phyloP scores from a whole-genome alignment of 2,329 filamentous ascomycete genomes.

The Colletotrichum karsti region DNA sequence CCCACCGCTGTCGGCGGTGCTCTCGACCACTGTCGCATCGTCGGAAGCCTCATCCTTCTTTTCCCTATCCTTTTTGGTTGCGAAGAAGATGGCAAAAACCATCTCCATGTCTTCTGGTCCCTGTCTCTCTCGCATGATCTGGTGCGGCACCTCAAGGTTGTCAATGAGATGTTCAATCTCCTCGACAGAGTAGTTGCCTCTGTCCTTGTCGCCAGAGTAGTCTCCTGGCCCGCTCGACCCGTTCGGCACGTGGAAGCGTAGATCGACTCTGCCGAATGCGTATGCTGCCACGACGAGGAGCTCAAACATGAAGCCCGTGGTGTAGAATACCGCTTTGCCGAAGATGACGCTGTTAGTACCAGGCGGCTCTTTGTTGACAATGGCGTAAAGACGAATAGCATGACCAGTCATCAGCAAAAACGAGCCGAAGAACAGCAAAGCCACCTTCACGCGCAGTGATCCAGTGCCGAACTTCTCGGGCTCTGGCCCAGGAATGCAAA shows the following conservation, averaged over 20 bases:
- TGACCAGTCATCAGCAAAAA: conserved; percentile 31
- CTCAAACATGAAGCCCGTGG: conserved; percentile 44
- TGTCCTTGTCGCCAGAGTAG: conserved; percentile 30
- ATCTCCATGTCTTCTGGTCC: conserved; percentile 15
- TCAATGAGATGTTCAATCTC: conserved; percentile 29
- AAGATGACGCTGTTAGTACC: conserved; percentile 38
- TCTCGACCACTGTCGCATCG: not conserved
- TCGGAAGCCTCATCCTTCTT: not conserved
- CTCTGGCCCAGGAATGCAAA: conserved; percentile 36
- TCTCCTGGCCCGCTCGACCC: conserved; percentile 37
- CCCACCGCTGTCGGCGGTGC: not conserved
- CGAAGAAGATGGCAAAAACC: conserved; percentile 28
- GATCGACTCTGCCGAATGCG: conserved; percentile 37
- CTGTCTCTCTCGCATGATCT: conserved; percentile 28
- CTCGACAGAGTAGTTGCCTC: conserved; percentile 15
- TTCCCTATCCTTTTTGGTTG: not conserved
- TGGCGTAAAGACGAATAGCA: conserved; percentile 33
- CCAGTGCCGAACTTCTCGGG: conserved; percentile 43
- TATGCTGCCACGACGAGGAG: conserved; percentile 36
- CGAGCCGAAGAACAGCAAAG: conserved; percentile 35
- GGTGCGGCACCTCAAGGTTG: conserved; percentile 23
- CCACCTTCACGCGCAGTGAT: conserved; percentile 36
- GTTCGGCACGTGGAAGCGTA: conserved; percentile 40
- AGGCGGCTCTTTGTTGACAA: conserved; percentile 34
- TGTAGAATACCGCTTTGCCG: conserved; percentile 43